Percentiles rank a stretch among this genome's conserved stretches.
phyloP scores from a whole-genome alignment of 805 yeast genomes.

The Lachancea lanzarotensis region DNA sequence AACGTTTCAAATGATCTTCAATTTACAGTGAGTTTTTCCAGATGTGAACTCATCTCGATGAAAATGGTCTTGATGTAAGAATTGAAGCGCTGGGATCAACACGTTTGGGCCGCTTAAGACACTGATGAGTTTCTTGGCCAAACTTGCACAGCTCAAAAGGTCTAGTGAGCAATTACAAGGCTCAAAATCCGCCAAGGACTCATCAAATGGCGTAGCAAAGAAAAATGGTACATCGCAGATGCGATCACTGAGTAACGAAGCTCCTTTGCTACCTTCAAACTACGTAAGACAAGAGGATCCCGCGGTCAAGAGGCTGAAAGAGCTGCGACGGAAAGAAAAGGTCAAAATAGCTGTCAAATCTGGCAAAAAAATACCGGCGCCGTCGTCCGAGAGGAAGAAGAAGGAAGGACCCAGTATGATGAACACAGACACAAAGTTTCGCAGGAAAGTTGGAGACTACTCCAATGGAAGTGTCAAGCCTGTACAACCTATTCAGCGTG shows the following conservation, averaged over 20 bases:
- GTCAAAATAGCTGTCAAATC: slow-evolving; percentile 1
- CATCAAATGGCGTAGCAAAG: not conserved
- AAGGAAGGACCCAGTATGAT: slow-evolving; percentile 13
- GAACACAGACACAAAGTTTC: slow-evolving; percentile 17
- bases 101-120: not conserved
- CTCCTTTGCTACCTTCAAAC: slow-evolving; percentile 22
- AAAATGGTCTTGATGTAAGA: not conserved
- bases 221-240: not conserved
- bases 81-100: not conserved
- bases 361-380: slow-evolving; percentile 2
- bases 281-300: slow-evolving; percentile 48
- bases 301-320: slow-evolving; percentile 63
- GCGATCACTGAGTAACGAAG: slow-evolving; percentile 10
- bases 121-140: slow-evolving; percentile 30
- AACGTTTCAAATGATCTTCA: not conserved
- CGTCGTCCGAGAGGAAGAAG: slow-evolving; percentile 8
- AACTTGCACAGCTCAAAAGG: slow-evolving; percentile 25
- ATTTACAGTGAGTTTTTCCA: not conserved
- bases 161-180: slow-evolving; percentile 1
- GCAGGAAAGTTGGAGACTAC: slow-evolving; percentile 17
- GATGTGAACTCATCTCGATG: too few relatives aligned
- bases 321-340: slow-evolving; percentile 52
- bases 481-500: slow-evolving; percentile 5
- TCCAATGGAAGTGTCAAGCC: slow-evolving; percentile 5
- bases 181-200: not conserved